A percentile compares a stretch with the other conserved stretches of the same genome.
Conservation (phyloP, 225 moss, liverwort and hornwort genomes). For the Anthoceros angustus region DNA sequence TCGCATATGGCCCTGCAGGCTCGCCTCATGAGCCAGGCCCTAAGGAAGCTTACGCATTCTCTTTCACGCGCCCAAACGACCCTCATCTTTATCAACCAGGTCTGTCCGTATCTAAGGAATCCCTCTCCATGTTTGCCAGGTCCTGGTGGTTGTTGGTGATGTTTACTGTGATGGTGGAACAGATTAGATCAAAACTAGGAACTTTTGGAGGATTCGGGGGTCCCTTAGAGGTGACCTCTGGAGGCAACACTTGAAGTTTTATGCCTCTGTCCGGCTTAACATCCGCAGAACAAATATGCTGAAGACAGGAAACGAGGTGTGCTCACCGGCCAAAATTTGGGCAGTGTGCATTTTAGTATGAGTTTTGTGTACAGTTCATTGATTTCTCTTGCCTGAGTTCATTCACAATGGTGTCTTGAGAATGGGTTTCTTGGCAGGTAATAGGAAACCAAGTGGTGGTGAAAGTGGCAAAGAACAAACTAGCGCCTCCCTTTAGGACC, state of each 20-base stretch:
- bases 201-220: constrained; percentile 20
- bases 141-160: not conserved
- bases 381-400: not conserved
- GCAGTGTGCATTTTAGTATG: no score
- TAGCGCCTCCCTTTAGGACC: constrained; percentile 58
- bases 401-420: not conserved
- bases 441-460: constrained; percentile 39
- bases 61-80: constrained; percentile 48
- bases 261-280: constrained; percentile 48
- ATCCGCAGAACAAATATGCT: constrained; percentile 35
- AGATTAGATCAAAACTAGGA: constrained; percentile 18
- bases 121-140: not conserved
- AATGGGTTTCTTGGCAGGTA: constrained; percentile 22
- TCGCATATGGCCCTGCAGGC: constrained; percentile 69
- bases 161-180: constrained; percentile 2
- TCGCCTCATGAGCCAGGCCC: constrained; percentile 75
- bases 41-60: constrained; percentile 63
- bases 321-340: not conserved
- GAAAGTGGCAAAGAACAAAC: constrained; percentile 70
- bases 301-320: constrained; percentile 45
- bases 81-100: constrained; percentile 74
- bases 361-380: not conserved
- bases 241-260: constrained; percentile 57
- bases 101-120: constrained; percentile 8
- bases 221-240: constrained; percentile 41